These are phyloP conservation scores for Priceomyces castillae DNA, from an alignment of 805 yeast genomes.

Conservation along the genomic window DNA sequence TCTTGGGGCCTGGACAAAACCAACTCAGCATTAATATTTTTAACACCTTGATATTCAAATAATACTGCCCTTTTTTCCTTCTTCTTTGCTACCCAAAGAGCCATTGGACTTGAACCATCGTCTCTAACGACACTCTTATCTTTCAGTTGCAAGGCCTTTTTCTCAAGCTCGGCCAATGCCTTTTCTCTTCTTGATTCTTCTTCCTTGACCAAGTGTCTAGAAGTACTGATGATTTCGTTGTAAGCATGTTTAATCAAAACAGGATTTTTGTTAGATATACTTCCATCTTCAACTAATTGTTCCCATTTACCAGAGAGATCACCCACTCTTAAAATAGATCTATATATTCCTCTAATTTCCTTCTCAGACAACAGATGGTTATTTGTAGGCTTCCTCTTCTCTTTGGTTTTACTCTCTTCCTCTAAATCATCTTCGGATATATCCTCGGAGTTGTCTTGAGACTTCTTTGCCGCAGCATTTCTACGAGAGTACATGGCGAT, in stretches of 20 bases:
- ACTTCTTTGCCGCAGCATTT: slow-evolving; percentile 65
- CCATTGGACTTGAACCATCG: slow-evolving; percentile 46
- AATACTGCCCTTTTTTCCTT: slow-evolving; percentile 87
- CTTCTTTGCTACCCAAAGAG: slow-evolving; percentile 60
- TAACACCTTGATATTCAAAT: slow-evolving; percentile 85
- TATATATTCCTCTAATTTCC: slow-evolving; percentile 82
- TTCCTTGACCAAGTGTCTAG: slow-evolving; percentile 57
- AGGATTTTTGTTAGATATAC: slow-evolving; percentile 79
- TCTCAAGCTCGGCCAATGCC: slow-evolving; percentile 57
- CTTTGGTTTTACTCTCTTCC: slow-evolving; percentile 35
- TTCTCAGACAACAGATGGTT: slow-evolving; percentile 68
- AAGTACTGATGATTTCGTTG: slow-evolving; percentile 62
- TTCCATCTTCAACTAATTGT: slow-evolving; percentile 84
- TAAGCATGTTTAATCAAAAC: slow-evolving; percentile 73
- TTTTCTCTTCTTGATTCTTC: slow-evolving; percentile 64
- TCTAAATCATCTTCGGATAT: slow-evolving; percentile 42
- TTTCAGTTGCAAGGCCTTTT: slow-evolving; percentile 55
- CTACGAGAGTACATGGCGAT: slow-evolving; percentile 83
- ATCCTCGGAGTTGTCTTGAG: slow-evolving; percentile 34
- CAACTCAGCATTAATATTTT: slow-evolving; percentile 87
- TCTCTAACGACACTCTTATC: slow-evolving; percentile 35
- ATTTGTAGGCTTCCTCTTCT: slow-evolving; percentile 33
- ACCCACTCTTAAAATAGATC: slow-evolving; percentile 79
- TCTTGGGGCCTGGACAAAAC: slow-evolving; percentile 83
- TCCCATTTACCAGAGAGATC: slow-evolving; percentile 77